These are phyloP conservation scores for Rhytidhysteron rufulum DNA, from an alignment of 2,329 filamentous ascomycete species.

Conservation along the genomic window DNA sequence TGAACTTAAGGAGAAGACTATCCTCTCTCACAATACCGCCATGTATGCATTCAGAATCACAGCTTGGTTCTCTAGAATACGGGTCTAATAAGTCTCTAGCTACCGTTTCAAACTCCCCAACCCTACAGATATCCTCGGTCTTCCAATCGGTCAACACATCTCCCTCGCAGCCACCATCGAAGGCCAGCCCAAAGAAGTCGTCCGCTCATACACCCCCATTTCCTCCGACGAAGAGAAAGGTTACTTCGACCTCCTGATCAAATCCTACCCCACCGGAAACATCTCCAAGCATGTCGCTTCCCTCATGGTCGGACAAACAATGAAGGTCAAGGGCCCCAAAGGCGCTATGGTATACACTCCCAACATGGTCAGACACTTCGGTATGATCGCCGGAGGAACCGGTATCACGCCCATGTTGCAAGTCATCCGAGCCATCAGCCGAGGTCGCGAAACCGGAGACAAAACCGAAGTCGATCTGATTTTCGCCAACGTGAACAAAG, in stretches of 20 bases:
- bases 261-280: slow-evolving; percentile 95
- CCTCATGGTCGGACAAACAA: slow-evolving; percentile 71
- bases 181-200: slow-evolving; percentile 40
- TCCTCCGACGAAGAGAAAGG: slow-evolving; percentile 56
- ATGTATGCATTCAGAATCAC: slow-evolving; percentile 60
- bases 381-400: slow-evolving; percentile 96
- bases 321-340: slow-evolving; percentile 92
- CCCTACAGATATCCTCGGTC: slow-evolving; percentile 77
- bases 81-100: slow-evolving; percentile 48
- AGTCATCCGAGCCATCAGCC: slow-evolving; percentile 84
- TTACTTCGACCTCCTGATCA: slow-evolving; percentile 95
- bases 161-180: slow-evolving; percentile 68
- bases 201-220: slow-evolving; percentile 41
- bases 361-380: slow-evolving; percentile 94
- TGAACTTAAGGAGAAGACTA: slow-evolving; percentile 87
- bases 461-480: slow-evolving; percentile 88
- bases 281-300: slow-evolving; percentile 90
- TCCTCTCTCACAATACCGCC: slow-evolving; percentile 96
- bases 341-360: slow-evolving; percentile 96
- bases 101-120: slow-evolving; percentile 89
- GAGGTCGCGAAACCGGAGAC: slow-evolving; percentile 71
- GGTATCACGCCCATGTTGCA: slow-evolving; percentile 99
- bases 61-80: too few species aligned
- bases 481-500: slow-evolving; percentile 90
- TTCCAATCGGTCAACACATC: slow-evolving; percentile 98